Percentiles rank a stretch among this genome's conserved stretches.
Conservation (phyloP, 148 eudicot genomes). For the Spergularia marina region DNA sequence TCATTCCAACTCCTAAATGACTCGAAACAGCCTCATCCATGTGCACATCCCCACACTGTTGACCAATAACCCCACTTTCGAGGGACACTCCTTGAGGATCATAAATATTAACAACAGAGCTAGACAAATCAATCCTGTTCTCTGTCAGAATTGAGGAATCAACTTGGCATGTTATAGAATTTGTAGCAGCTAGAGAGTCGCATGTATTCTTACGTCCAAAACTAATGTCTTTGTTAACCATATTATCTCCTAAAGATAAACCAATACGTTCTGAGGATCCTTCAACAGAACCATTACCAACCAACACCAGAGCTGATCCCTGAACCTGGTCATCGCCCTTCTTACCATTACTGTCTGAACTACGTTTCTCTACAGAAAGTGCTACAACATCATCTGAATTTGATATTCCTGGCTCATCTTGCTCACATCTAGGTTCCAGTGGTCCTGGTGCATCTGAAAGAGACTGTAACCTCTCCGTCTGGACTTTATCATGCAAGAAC, state of each 20-base stretch:
- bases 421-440: conserved; percentile 16
- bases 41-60: conserved; percentile 15
- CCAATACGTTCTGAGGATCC: conserved; percentile 26
- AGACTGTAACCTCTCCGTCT: conserved; percentile 22
- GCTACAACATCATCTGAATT: conserved; percentile 22
- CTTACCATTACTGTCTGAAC: conserved; percentile 16
- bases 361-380: conserved; percentile 19
- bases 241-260: conserved; percentile 16
- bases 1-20: conserved; percentile 17
- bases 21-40: conserved; percentile 26
- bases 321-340: conserved; percentile 26
- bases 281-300: conserved; percentile 25
- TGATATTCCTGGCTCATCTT: conserved; percentile 23
- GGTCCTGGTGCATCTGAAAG: conserved; percentile 22
- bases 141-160: conserved; percentile 21
- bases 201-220: conserved; percentile 1
- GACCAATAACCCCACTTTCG: conserved; percentile 26
- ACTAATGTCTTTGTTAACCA: conserved; percentile 2
- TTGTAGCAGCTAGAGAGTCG: conserved; percentile 8
- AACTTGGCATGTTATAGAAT: conserved; percentile 27
- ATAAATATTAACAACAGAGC: conserved; percentile 11
- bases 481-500: conserved; percentile 21
- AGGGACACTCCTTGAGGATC: conserved; percentile 21
- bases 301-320: conserved; percentile 15
- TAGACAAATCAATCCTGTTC: conserved; percentile 17